These are phyloP conservation scores for Candida hungchunana DNA, from an alignment of 805 yeast genomes.

Conservation along the genomic window DNA sequence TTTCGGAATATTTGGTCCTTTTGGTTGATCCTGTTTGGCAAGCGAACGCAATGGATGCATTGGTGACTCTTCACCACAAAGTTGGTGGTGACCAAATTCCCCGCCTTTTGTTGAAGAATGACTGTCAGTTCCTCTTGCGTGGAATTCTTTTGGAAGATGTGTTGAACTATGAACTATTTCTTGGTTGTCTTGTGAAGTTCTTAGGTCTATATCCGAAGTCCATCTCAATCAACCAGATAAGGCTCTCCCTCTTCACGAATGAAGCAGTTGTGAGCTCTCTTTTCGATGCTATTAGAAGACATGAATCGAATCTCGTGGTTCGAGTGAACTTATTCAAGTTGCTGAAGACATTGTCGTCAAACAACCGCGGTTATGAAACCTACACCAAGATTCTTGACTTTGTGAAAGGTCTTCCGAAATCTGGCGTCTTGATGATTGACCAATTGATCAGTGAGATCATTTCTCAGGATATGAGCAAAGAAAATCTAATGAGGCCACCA, in stretches of 20 bases:
- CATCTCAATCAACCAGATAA: slow-evolving; percentile 18
- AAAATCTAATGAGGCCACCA: slow-evolving; percentile 34
- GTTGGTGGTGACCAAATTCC: slow-evolving; percentile 29
- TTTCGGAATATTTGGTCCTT: slow-evolving; percentile 33
- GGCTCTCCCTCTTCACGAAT: slow-evolving; percentile 18
- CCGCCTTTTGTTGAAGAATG: slow-evolving; percentile 25
- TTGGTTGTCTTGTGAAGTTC: slow-evolving; percentile 38
- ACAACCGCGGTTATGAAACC: slow-evolving; percentile 14
- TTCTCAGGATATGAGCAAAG: slow-evolving; percentile 19
- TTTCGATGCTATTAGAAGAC: slow-evolving; percentile 10
- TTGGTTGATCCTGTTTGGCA: slow-evolving; percentile 49
- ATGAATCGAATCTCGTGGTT: slow-evolving; percentile 14
- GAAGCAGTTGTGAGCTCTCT: slow-evolving; percentile 11
- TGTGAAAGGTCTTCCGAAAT: slow-evolving; percentile 6
- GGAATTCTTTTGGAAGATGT: slow-evolving; percentile 39
- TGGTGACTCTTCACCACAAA: slow-evolving; percentile 41
- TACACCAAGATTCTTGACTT: slow-evolving; percentile 10
- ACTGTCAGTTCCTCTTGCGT: slow-evolving; percentile 31
- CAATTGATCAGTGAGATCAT: slow-evolving; percentile 23
- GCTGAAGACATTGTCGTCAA: slow-evolving; percentile 14
- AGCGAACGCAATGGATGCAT: slow-evolving; percentile 45
- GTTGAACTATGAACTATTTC: slow-evolving; percentile 40
- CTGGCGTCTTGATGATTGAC: slow-evolving; percentile 19
- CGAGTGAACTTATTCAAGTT: slow-evolving; percentile 23
- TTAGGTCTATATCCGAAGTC: slow-evolving; percentile 15